Base-by-base conservation (phyloP, 495 filamentous ascomycete genomes). In the Ramalina intermedia region DNA sequence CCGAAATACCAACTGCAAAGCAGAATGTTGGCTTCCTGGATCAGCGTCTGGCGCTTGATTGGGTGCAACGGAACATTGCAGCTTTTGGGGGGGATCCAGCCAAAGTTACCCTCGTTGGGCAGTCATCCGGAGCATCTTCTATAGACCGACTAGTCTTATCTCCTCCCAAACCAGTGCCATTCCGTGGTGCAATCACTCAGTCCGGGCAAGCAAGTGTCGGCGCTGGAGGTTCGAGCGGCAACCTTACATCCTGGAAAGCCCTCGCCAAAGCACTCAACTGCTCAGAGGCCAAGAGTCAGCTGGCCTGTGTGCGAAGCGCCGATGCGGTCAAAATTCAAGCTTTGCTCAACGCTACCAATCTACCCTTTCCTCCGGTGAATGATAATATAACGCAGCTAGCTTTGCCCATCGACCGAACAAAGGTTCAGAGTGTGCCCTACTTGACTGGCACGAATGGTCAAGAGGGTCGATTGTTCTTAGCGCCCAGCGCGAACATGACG, bases 31-130 rank as follows among this genome's bases (percentile, higher is more conserved):
- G 62, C 1, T 43, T 69, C 6, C 47, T 62, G 14, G 66, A 69
- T 41, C 64, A 68, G 52, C 55, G 56, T n/a, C 35, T 64, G n/a
- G 66, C 62, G 14, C 55, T 69, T 14, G 55, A 68, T 43, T 68
- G 64, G 63, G 55, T 65, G 24, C 56, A 50, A 14, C 42, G 59
- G 5, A 66, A 68, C 46, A 66, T 64, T 16, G 55, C 40, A 12
- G 44, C 52, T 13, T 70, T 68, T 41, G 65, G 67, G 41, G 69
- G 65, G 17, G 66, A 68, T 46, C 56, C 59, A 1, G 48, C 52
- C 1, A 47, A 54, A 20, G 65, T 70, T 46, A 64, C 61, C n/a
- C 56, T 68, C 7, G 63, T 57, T 36, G 61, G 60, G 41, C 57
- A 67, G 47, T 62, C 66, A 36, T 58, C 63, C 33, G 61, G 68